Base-by-base conservation (phyloP, 768 basidiomycete genomes). In the Myochromella boudieri region DNA sequence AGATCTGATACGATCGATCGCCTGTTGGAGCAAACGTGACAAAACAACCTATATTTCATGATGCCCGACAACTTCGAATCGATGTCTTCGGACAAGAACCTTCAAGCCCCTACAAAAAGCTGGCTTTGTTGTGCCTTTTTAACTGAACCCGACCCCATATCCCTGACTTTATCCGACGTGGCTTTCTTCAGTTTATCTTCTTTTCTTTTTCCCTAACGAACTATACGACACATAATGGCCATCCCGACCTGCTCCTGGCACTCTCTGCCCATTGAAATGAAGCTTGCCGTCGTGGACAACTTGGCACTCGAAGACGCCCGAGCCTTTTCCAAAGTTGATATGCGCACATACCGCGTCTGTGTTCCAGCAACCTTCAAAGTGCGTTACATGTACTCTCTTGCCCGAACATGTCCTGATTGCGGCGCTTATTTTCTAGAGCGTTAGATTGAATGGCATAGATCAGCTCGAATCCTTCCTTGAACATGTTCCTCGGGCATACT, bases 201-300 rank as follows among this genome's bases (percentile, higher is more conserved):
- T 9, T 37, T 41, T 34, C 42, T 46, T 46, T 27, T 37, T 4
- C 26, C 41, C 41, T 42, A 12, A 49, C 40, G 38, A 51, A 28
- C 34, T 14, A 14, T 24, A 52, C 52, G 42, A 51, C 34, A 36
- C 31, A 53, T 41, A 48, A 56, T 59, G 52, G 38, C 56, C 41
- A 44, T 51, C 48, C 44, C 52, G 47, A 48, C 58, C 56, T 49
- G 54, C 43, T 56, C 67, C 55, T 87, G 86, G 86, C 57, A 71
- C 50, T 40, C 62, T 18, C 81, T 89, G 53, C 87, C 87, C 36
- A 68, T 69, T 0, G 87, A 89, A 53, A 80, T 89, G 62, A 81
- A 80, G 65, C 71, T 84, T 55, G 67, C 76, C 21, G 56, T 89
- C 61, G 64, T 84, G 37, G 75, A 70, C 34, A 60, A 64, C 48